phyloP scores from a whole-genome alignment of 306 rosid genomes.

The Prunus kanzakura region DNA sequence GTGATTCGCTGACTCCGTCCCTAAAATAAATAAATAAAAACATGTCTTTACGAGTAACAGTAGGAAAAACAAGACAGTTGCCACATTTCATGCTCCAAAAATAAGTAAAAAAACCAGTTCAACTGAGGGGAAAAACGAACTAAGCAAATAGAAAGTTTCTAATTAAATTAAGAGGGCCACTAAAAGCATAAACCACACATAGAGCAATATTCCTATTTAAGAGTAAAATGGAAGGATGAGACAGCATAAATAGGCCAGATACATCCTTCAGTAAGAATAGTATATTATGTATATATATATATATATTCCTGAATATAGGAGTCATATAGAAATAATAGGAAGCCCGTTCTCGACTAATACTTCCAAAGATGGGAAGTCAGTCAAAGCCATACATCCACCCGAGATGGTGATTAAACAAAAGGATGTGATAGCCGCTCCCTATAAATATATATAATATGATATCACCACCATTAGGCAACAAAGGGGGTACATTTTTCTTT shows the following conservation, averaged over 20 bases:
- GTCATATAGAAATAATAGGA: too few relatives aligned
- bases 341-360: too few relatives aligned
- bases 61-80: background rate
- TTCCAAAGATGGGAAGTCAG: too few relatives aligned
- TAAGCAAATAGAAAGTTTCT: background rate
- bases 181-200: background rate
- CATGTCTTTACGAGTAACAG: constrained; percentile 4
- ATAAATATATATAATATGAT: too few relatives aligned
- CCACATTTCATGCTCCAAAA: background rate
- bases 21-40: constrained; percentile 35
- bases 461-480: too few relatives aligned
- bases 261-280: background rate
- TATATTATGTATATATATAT: too few relatives aligned
- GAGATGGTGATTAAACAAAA: too few relatives aligned
- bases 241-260: background rate
- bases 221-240: background rate
- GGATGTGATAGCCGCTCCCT: too few relatives aligned
- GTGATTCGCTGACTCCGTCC: constrained; percentile 95
- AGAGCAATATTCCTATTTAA: background rate
- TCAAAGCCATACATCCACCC: too few relatives aligned
- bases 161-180: background rate
- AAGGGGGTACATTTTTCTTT: too few relatives aligned
- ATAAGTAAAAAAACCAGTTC: background rate
- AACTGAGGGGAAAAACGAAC: background rate
- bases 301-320: too few relatives aligned